phyloP scores from a whole-genome alignment of 2,329 filamentous ascomycete species.

The Apiospora malaysiana region DNA sequence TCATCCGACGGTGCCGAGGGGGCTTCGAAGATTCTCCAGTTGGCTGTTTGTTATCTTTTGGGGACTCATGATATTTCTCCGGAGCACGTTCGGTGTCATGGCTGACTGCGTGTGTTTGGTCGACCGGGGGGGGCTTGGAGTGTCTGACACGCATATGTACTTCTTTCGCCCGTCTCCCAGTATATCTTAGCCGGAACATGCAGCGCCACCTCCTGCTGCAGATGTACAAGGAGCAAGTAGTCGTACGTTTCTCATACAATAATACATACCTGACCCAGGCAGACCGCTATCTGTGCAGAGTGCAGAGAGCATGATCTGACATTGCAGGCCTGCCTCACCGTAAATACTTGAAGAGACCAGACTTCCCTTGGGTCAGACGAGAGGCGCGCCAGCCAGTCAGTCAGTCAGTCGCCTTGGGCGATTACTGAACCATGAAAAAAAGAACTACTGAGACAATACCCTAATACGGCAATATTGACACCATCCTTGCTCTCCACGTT shows the following conservation, averaged over 20 bases:
- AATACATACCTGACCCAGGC: not conserved
- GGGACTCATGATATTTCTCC: not conserved
- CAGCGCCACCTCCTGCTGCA: not conserved
- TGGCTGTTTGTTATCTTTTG: not conserved
- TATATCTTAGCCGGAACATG: not conserved
- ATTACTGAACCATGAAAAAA: not conserved
- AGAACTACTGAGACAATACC: not conserved
- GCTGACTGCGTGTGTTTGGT: not conserved
- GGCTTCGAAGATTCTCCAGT: not conserved
- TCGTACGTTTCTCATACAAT: not conserved
- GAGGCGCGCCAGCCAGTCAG: not conserved
- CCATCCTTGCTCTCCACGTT: constrained; percentile 6
- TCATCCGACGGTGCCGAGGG: not conserved
- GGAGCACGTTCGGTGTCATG: not conserved
- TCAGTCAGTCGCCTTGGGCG: not conserved
- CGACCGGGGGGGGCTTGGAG: not conserved
- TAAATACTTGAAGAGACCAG: not conserved
- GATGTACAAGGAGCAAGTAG: not conserved
- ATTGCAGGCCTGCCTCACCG: not conserved
- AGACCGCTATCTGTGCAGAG: not conserved
- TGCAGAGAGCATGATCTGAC: not conserved
- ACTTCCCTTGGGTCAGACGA: not conserved
- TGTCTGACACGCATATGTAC: constrained; percentile 7
- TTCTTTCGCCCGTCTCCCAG: too few species aligned
- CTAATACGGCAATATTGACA: not conserved